Conservation (phyloP, 2,329 filamentous ascomycete species). For the Leptoxyphium fumago region DNA sequence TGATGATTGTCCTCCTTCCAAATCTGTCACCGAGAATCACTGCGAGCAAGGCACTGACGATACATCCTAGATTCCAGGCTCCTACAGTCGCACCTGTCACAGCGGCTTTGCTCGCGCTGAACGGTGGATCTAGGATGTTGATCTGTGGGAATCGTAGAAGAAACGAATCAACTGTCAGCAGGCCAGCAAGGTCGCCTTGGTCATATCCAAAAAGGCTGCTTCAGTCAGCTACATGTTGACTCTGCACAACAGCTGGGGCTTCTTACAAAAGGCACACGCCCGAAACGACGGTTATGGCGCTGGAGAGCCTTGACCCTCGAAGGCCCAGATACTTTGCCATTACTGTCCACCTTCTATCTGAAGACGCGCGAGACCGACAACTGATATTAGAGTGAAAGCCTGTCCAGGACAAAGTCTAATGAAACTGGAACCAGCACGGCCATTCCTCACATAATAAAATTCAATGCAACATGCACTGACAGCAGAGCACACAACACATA, state of each 20-base stretch:
- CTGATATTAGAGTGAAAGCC: too few species aligned
- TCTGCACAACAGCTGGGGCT: too few species aligned
- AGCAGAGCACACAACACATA: too few species aligned
- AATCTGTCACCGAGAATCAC: slow-evolving; percentile 42
- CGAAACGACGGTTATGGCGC: background rate
- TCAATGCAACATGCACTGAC: too few species aligned
- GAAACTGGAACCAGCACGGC: too few species aligned
- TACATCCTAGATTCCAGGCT: slow-evolving; percentile 28
- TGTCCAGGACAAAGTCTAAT: too few species aligned
- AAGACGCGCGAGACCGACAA: too few species aligned
- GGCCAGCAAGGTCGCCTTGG: slow-evolving; percentile 34
- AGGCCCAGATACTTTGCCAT: slow-evolving; percentile 2
- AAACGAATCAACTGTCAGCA: slow-evolving; percentile 54
- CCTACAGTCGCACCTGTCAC: slow-evolving; percentile 30
- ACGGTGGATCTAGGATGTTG: slow-evolving; percentile 22
- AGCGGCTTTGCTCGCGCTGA: slow-evolving; percentile 21
- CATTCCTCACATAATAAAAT: too few species aligned
- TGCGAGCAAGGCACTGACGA: slow-evolving; percentile 27
- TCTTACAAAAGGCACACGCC: slow-evolving; percentile 1
- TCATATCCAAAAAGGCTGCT: slow-evolving; percentile 42
- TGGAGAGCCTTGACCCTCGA: slow-evolving; percentile 1
- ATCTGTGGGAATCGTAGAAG: slow-evolving; percentile 29
- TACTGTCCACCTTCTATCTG: background rate
- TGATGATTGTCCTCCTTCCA: slow-evolving; percentile 42
- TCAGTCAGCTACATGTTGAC: background rate